Percentiles rank a stretch among this genome's conserved stretches.
Conservation (phyloP, 352 stramenopile species). For the Aphanomyces cochlioides region DNA sequence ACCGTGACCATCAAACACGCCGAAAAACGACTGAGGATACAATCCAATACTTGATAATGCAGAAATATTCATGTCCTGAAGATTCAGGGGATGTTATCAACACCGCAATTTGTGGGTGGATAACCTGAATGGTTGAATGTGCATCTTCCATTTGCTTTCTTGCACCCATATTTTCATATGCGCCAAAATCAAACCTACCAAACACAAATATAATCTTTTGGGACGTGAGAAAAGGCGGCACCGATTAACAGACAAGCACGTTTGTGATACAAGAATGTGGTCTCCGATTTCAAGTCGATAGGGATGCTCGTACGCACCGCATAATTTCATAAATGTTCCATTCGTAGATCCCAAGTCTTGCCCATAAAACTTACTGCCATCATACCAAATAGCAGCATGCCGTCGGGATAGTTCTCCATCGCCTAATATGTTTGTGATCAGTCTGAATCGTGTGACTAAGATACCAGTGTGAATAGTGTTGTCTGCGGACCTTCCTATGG, state of each 20-base stretch:
- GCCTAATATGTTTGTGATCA: slow-evolving; percentile 37
- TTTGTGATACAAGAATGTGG: slow-evolving; percentile 94
- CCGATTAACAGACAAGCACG: slow-evolving; percentile 94
- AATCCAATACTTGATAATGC: slow-evolving; percentile 48
- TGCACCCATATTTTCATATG: slow-evolving; percentile 91
- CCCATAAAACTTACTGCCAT: slow-evolving; percentile 77
- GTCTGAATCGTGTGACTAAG: background rate
- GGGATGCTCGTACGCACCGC: slow-evolving; percentile 89
- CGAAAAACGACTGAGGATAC: slow-evolving; percentile 91
- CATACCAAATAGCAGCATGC: slow-evolving; percentile 92
- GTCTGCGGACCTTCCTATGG: slow-evolving; percentile 81
- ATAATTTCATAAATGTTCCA: slow-evolving; percentile 95
- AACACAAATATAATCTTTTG: too few species aligned
- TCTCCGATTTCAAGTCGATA: slow-evolving; percentile 92
- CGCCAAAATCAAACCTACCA: slow-evolving; percentile 90
- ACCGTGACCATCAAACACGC: slow-evolving; percentile 95
- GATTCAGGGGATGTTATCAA: background rate
- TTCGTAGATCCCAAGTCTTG: slow-evolving; percentile 88
- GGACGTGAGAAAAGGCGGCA: background rate
- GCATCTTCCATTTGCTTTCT: slow-evolving; percentile 96
- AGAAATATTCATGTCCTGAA: slow-evolving; percentile 58
- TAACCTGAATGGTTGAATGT: slow-evolving; percentile 90
- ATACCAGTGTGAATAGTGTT: slow-evolving; percentile 86
- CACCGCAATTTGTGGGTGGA: background rate
- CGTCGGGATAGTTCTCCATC: slow-evolving; percentile 93